Conservation (phyloP, 2,329 filamentous ascomycete species). For the Orbilia brochopaga region DNA sequence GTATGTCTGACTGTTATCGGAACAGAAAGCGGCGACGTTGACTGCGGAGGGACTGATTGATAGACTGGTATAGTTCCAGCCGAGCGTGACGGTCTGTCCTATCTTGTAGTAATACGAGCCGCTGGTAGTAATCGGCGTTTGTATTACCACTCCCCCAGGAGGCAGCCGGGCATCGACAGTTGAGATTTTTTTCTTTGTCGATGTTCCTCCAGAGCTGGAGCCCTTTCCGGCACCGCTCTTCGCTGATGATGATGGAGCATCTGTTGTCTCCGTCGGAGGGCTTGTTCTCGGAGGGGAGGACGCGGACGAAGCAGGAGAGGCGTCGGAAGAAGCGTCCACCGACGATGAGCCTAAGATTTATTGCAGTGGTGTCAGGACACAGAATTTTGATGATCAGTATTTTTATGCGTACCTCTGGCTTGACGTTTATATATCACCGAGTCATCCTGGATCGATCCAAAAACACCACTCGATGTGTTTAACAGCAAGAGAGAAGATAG, state of each 20-base stretch:
- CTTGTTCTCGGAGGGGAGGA: constrained; percentile 23
- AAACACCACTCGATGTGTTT: constrained; percentile 9
- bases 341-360: background rate
- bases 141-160: constrained; percentile 68
- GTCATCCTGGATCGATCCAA: constrained; percentile 12
- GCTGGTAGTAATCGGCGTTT: constrained; percentile 64
- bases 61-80: constrained; percentile 73
- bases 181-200: constrained; percentile 16
- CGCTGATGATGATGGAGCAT: constrained; percentile 6
- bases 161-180: constrained; percentile 35
- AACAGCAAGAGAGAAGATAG: constrained; percentile 27
- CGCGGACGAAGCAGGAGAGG: constrained; percentile 21
- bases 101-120: constrained; percentile 69
- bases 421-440: constrained; percentile 21
- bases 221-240: constrained; percentile 16
- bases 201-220: constrained; percentile 3
- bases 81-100: constrained; percentile 68
- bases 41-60: constrained; percentile 66
- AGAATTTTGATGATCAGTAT: background rate
- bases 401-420: constrained; percentile 16
- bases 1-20: constrained; percentile 65
- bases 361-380: background rate
- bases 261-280: constrained; percentile 7
- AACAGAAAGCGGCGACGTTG: constrained; percentile 69
- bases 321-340: background rate